These are phyloP conservation scores for Punctularia strigosozonata DNA, from an alignment of 768 basidiomycete genomes.

Conservation along the genomic window DNA sequence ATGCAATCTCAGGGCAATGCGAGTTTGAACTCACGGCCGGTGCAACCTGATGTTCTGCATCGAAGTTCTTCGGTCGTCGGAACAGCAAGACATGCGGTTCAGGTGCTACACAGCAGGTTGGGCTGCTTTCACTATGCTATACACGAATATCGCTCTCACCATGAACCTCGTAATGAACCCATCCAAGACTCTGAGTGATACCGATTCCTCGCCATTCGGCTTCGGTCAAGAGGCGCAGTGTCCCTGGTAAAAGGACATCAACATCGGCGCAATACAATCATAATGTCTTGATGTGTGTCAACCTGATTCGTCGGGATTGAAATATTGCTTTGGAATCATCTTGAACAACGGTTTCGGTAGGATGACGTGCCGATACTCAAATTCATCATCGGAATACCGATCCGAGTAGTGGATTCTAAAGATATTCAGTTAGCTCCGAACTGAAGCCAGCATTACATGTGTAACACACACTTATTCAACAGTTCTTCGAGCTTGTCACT, in stretches of 20 bases:
- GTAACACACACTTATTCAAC: conserved; percentile 8
- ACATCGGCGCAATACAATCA: no score
- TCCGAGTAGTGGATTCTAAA: conserved; percentile 82
- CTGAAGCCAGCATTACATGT: conserved; percentile 4
- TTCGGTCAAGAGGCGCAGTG: conserved; percentile 74
- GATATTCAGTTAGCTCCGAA: not conserved
- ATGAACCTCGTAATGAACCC: conserved; percentile 98
- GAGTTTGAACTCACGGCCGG: no score
- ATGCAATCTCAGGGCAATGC: no score
- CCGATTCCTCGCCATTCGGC: conserved; percentile 94
- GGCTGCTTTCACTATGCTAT: no score
- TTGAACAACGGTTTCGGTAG: conserved; percentile 91
- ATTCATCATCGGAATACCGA: conserved; percentile 84
- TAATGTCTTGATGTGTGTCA: no score
- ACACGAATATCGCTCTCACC: conserved; percentile 35
- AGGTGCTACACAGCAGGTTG: conserved; percentile 46
- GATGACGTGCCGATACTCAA: conserved; percentile 96
- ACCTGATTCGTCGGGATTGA: conserved; percentile 62
- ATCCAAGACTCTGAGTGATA: conserved; percentile 90
- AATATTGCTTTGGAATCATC: conserved; percentile 81
- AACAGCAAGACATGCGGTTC: conserved; percentile 93
- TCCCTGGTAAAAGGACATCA: no score
- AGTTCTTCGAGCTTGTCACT: no score
- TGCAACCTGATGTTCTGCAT: no score
- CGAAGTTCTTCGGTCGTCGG: conserved; percentile 66